Conservation (phyloP, 1,139 yeast genomes). For the Suhomyces terraborum region DNA sequence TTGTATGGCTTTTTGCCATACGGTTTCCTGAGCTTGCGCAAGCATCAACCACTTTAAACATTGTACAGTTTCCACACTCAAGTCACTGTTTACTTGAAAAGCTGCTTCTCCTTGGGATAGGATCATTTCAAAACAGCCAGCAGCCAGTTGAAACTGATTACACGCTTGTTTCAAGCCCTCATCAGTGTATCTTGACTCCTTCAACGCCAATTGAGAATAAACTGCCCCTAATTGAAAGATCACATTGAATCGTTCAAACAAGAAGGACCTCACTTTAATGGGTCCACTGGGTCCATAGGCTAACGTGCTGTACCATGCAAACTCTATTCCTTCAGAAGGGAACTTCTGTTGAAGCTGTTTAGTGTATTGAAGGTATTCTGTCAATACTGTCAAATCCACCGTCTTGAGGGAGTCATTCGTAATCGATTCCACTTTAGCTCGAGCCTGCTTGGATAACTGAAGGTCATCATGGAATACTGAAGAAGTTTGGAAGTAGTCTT, state of each 20-base stretch:
- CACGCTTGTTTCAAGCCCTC: constrained; percentile 67
- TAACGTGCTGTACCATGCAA: constrained; percentile 73
- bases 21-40: constrained; percentile 87
- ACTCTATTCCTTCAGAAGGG: constrained; percentile 48
- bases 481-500: constrained; percentile 68
- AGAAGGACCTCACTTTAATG: constrained; percentile 45
- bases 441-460: constrained; percentile 32
- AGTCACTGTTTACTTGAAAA: constrained; percentile 23
- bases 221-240: constrained; percentile 69
- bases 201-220: constrained; percentile 57
- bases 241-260: constrained; percentile 62
- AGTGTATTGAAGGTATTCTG: constrained; percentile 37
- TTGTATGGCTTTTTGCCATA: constrained; percentile 72
- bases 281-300: constrained; percentile 56
- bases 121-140: constrained; percentile 62
- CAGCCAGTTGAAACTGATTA: constrained; percentile 64
- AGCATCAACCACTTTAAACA: constrained; percentile 51
- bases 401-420: constrained; percentile 24
- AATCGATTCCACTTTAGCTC: constrained; percentile 27
- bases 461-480: constrained; percentile 58
- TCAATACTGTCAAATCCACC: constrained; percentile 23
- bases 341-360: constrained; percentile 38
- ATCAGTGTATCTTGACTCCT: constrained; percentile 45
- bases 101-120: constrained; percentile 13
- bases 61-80: constrained; percentile 29